Conservation (phyloP, 108 stramenopile genomes). For the Conticribra guillardii region DNA sequence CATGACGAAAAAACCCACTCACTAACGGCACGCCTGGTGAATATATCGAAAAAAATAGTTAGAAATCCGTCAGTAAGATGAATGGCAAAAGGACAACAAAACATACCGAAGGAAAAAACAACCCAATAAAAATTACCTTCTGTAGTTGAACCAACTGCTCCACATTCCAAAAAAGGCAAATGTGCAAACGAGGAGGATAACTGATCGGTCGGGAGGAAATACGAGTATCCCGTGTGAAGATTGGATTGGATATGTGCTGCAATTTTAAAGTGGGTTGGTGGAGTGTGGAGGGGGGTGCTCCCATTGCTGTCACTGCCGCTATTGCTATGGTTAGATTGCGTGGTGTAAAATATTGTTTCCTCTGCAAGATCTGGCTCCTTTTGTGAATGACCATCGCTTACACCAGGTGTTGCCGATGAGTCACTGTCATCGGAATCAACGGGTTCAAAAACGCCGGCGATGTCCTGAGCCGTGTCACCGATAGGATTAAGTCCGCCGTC, state of each 20-base stretch:
- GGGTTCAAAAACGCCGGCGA: too few species aligned
- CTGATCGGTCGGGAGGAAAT: constrained; percentile 27
- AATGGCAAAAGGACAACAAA: constrained; percentile 36
- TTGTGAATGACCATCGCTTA: too few species aligned
- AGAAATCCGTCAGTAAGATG: not conserved
- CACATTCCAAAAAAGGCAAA: constrained; percentile 49
- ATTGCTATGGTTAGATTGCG: not conserved
- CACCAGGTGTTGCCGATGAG: too few species aligned
- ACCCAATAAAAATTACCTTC: too few species aligned
- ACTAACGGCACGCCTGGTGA: not conserved
- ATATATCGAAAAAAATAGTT: not conserved
- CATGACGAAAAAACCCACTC: not conserved
- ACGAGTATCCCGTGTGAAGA: constrained; percentile 41
- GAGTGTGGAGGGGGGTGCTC: constrained; percentile 23
- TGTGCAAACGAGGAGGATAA: constrained; percentile 19
- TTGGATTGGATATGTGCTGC: constrained; percentile 44
- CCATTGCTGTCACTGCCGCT: constrained; percentile 3
- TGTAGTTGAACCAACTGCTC: constrained; percentile 41
- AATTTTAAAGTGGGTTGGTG: constrained; percentile 42
- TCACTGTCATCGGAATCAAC: too few species aligned
- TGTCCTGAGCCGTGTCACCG: too few species aligned
- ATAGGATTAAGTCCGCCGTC: too few species aligned
- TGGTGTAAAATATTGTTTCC: not conserved
- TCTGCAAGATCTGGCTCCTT: too few species aligned
- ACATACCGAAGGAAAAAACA: constrained; percentile 28